Base-by-base conservation (phyloP, 257 asterid species). In the Solanum microdontum region DNA sequence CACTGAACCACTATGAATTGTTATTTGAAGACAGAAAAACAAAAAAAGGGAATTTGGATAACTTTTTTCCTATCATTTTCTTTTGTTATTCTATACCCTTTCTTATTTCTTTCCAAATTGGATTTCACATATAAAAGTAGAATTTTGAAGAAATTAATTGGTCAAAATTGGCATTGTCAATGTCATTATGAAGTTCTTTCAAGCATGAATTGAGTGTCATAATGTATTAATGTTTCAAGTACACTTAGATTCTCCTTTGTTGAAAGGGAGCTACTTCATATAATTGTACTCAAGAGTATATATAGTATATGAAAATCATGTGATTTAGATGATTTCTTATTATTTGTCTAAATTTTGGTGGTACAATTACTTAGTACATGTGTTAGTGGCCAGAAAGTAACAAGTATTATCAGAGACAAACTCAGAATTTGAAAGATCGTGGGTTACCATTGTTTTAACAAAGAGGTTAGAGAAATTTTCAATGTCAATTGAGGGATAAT, bases 1-100 rank as follows among this genome's bases (percentile, higher is more conserved):
- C 96, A 88, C 91, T 88, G 90, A 91, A 88, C 90, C 96, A 88
- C 91, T 88, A 90, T 88, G 93, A 88, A 90, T 84, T 90, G 94
- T 91, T 92, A 90, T 86, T n/a, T 87, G 97, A 90, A 82, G 94
- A 92, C 95, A 92, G 12, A 66, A 90, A 89, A 87, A 88, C 87
- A 89, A 64, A 19, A 72, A 73, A 89, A 89, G 84, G 68, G 79
- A 58, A 87, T 48, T 86, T 68, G 5, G 12, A 3, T 70, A 30
- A 70, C 77, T 70, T 14, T 32, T 28, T n/a, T 70, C 34, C 77
- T 2, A 74, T 74, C 28, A 33, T 74, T 74, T 34, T 73, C 2
- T 33, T 8, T 14, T 15, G n/a, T 73, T 66, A 11, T 66, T 66
- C 32, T 64, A 11, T 24, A 64, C 72, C 32, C 32, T 24, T 64